Base-by-base conservation (phyloP, 768 basidiomycete genomes). In the Hemileccinum impolitum region DNA sequence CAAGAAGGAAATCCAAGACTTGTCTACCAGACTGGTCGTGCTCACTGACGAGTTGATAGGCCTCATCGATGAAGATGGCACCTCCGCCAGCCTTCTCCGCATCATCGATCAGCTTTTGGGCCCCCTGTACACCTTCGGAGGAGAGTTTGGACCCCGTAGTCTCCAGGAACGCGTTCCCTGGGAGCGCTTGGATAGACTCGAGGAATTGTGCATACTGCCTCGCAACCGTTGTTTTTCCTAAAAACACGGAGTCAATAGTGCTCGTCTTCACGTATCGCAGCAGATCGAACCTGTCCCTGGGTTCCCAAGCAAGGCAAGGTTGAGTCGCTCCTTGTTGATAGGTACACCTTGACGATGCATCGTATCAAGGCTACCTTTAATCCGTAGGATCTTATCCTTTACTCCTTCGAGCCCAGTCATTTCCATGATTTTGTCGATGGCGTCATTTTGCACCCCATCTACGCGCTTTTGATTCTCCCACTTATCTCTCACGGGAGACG, bases 191-290 rank as follows among this genome's bases (percentile, higher is more conserved):
- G 6, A 82, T 67, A 0, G 81, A 83, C 4, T 80, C 68, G 2
- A 88, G 66, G 58, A 86, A 82, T 52, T 79, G 75, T 1, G 80
- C 82, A 53, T 85, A 88, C 19, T 75, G 73, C 25, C 85, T 68
- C 1, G 85, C 86, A 6, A 87, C 73, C 0, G 85, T 87, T 0
- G 85, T 87, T 70, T 86, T 85, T 0, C 84, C 85, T 85, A 31
- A 1, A n/a, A 42, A 32, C 4, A 10, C 5, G 7, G 26, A 2
- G 9, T 56, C 43, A 61, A 17, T 5, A 6, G 13, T 10, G 3
- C 17, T 12, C 4, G 11, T 23, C 17, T 35, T 11, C 17, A 13
- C 4, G 17, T 19, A 3, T 2, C 31, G 15, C 39, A 8, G 51
- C 26, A 4, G 7, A 28, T 53, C 72, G 25, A 48, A 86, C 85